Evolutionary conservation across 2,329 filamentous ascomycete genomes (phyloP), one percentile per base, ranked within the genome.

Genomic region (Ceratocystis cubensis): DNA sequence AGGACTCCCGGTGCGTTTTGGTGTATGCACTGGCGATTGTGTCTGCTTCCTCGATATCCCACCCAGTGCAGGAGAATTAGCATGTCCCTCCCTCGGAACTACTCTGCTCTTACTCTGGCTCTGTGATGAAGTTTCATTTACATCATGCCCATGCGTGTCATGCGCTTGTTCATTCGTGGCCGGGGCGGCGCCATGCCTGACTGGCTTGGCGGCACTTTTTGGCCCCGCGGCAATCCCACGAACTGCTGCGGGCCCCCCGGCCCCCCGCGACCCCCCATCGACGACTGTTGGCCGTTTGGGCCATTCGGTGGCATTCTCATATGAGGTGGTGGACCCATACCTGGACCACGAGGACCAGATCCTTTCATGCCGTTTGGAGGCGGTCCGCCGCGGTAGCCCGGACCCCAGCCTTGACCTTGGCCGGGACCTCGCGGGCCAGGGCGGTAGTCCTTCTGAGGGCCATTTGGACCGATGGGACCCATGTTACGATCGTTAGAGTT

Each of bases 71-170:
- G 46, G 46, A 22, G 46, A 48, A 48, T 48, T 48, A 22, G 5
- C 46, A 22, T 22, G 15, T 22, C 17, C 46, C 20, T 48, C 46
- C 46, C 59, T 41, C 37, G 5, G 15, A 7, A 48, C 5, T 10
- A 48, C 46, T 48, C n/a, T 48, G 15, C 20, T 48, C 6, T 48
- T 6, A 22, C 63, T 41, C 7, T 33, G n/a, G 13, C 15, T 30
- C 17, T 48, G 46, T 22, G 17, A n/a, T 48, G 10, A 15, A 30
- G 13, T 15, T 33, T 44, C 20, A 69, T 67, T 76, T 72, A 79
- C 76, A 84, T 82, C 79, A 83, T 83, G 67, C 82, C 82, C 64
- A 85, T 72, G 69, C 83, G 78, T 68, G 83, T 85, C 78, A 82
- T 84, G 70, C 83, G 79, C 77, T 84, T 85, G 76, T 84, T 82